Conservation (phyloP, 495 filamentous ascomycete species). For the Xylaria grammica region DNA sequence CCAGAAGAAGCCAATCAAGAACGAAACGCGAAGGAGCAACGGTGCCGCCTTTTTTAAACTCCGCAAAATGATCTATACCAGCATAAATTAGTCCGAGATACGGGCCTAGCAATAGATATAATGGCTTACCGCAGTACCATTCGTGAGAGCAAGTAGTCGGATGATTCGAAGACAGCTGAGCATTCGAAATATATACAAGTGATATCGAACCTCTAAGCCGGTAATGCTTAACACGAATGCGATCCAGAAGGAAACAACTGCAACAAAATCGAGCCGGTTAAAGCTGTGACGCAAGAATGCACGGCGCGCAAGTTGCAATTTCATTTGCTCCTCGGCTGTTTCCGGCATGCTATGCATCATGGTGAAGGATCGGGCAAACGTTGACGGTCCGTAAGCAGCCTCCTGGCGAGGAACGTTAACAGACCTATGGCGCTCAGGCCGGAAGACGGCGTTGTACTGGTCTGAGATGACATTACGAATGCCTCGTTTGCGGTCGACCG, state of each 20-base stretch:
- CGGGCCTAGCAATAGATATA: neutral
- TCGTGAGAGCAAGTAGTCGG: conserved; percentile 84
- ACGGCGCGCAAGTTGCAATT: conserved; percentile 81
- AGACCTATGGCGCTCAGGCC: conserved; percentile 74
- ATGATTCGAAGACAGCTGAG: conserved; percentile 91
- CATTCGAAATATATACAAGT: conserved; percentile 94
- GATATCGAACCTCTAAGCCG: conserved; percentile 67
- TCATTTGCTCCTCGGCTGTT: conserved; percentile 79
- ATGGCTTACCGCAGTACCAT: conserved; percentile 77
- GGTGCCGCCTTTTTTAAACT: conserved; percentile 96
- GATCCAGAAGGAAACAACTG: conserved; percentile 95
- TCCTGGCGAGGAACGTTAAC: conserved; percentile 49
- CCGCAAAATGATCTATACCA: conserved; percentile 76
- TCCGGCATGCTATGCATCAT: conserved; percentile 66
- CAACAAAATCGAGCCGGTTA: conserved; percentile 93
- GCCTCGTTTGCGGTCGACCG: conserved; percentile 72
- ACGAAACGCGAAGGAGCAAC: conserved; percentile 90
- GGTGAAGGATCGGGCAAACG: conserved; percentile 85
- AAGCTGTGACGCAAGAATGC: conserved; percentile 95
- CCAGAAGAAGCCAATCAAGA: conserved; percentile 98
- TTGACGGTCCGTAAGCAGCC: conserved; percentile 61
- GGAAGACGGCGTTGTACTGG: conserved; percentile 78
- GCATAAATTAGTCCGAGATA: conserved; percentile 25
- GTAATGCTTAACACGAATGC: conserved; percentile 73
- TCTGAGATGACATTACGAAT: conserved; percentile 73